phyloP scores from a whole-genome alignment of 768 basidiomycete genomes.

The Filobasidium floriforme region DNA sequence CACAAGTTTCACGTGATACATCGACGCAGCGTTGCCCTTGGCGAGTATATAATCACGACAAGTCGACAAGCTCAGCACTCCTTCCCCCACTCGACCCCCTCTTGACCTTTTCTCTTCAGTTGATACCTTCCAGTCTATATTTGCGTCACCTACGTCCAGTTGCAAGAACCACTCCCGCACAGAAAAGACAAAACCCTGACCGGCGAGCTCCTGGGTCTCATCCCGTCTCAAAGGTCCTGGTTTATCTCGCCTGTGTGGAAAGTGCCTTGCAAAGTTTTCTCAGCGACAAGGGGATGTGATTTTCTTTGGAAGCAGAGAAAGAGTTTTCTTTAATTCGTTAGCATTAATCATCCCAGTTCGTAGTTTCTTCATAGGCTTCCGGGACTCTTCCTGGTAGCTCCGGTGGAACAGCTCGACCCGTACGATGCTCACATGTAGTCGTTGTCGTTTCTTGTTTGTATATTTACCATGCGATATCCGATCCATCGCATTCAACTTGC shows the following conservation, averaged over 20 bases:
- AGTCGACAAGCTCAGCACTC: not conserved
- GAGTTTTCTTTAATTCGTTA: not conserved
- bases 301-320: conserved; percentile 3
- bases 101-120: conserved; percentile 12
- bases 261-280: too few species aligned
- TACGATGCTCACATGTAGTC: conserved; percentile 6
- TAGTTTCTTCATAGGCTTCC: not conserved
- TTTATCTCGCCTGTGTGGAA: too few species aligned
- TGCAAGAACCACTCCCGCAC: not conserved
- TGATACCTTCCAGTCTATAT: conserved; percentile 10
- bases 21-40: too few species aligned
- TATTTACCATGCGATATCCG: conserved; percentile 6
- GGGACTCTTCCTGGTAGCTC: not conserved
- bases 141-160: conserved; percentile 4
- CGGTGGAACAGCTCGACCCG: conserved; percentile 9
- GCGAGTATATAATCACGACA: conserved; percentile 3
- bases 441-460: not conserved
- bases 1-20: conserved; percentile 1
- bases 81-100: not conserved
- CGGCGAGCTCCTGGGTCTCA: not conserved
- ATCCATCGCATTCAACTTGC: not conserved
- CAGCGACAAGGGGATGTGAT: conserved; percentile 5
- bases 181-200: not conserved
- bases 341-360: conserved; percentile 9
- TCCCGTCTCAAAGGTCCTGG: too few species aligned